Evolutionary conservation across 441 rosid genomes (phyloP), one percentile per base, ranked within the genome.

Genomic region (Adansonia madagascariensis): DNA sequence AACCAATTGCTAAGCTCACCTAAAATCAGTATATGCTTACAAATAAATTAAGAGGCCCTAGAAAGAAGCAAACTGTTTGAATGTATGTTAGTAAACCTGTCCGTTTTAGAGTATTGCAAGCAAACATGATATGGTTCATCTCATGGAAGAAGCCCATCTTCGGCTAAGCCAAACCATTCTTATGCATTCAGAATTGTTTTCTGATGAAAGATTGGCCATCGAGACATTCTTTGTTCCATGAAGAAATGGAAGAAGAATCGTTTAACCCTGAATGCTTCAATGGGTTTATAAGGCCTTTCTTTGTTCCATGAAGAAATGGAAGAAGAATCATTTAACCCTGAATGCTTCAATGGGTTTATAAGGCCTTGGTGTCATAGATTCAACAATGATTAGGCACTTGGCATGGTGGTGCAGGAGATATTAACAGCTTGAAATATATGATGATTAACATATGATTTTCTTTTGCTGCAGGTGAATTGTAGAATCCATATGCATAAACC

Each of bases 1-100:
- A 96, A 44, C 99, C 99, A 44, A 83, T 91, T 52, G 98, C 96
- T 84, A 96, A 82, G 90, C 98, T 96, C 78, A 96, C 94, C 99
- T 96, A 77, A 78, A 82, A 75, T 44, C 75, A 80, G 18, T 44
- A 55, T 55, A 78, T 68, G 60, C 15, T 52, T 43, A 59, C 7
- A 79, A 79, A 75, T 12, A 73, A 55, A 56, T 41, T 78, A 69
- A 77, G 55, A 49, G 73, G 75, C 67, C 65, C 71, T 63, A 80
- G 64, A 55, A 69, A 71, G 63, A 61, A 74, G 18, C 64, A 39
- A 7, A 71, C 4, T 52, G 49, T 18, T 18, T 24, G 31, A 65
- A 67, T 22, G 57, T 65, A 63, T 70, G 69, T 75, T 31, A 53
- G 52, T 49, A 53, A 79, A 52, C 44, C 63, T 8, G 8, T 53